Conservation (phyloP, 805 yeast species). For the Saturnispora serradocipensis region DNA sequence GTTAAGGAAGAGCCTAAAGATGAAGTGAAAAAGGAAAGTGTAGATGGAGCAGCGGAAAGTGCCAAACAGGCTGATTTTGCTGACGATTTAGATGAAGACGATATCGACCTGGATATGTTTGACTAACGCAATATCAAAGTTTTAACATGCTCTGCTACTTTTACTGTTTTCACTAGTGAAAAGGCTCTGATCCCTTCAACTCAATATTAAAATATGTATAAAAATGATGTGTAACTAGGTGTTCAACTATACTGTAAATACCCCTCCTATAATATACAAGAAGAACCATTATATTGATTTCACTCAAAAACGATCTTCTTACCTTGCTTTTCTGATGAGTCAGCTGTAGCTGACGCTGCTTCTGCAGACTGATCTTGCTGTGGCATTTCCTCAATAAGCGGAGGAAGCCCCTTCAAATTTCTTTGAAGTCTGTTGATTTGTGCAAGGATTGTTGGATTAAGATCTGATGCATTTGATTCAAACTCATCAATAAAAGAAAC, state of each 20-base stretch:
- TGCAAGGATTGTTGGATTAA: slow-evolving; percentile 22
- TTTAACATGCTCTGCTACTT: not conserved
- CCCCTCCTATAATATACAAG: not conserved
- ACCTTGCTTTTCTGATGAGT: not conserved
- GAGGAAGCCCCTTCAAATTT: slow-evolving; percentile 31
- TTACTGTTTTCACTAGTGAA: not conserved
- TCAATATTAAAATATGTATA: not conserved
- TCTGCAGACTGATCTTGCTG: not conserved
- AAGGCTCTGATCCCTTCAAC: not conserved
- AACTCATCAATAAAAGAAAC: slow-evolving; percentile 11
- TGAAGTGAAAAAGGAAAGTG: slow-evolving; percentile 9
- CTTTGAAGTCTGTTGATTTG: slow-evolving; percentile 31
- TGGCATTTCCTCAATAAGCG: slow-evolving; percentile 22
- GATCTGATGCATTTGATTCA: slow-evolving; percentile 17
- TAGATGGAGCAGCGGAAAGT: not conserved
- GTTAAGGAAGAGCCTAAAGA: not conserved
- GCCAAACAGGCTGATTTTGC: not conserved
- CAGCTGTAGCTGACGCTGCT: not conserved
- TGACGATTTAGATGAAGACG: slow-evolving; percentile 8
- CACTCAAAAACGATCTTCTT: slow-evolving; percentile 7
- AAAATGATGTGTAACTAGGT: not conserved
- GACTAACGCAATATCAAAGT: not conserved
- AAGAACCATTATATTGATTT: not conserved
- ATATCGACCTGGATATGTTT: slow-evolving; percentile 7
- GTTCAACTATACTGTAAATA: not conserved